Conservation (phyloP, 2,329 filamentous ascomycete genomes). For the Cladosporium velox region DNA sequence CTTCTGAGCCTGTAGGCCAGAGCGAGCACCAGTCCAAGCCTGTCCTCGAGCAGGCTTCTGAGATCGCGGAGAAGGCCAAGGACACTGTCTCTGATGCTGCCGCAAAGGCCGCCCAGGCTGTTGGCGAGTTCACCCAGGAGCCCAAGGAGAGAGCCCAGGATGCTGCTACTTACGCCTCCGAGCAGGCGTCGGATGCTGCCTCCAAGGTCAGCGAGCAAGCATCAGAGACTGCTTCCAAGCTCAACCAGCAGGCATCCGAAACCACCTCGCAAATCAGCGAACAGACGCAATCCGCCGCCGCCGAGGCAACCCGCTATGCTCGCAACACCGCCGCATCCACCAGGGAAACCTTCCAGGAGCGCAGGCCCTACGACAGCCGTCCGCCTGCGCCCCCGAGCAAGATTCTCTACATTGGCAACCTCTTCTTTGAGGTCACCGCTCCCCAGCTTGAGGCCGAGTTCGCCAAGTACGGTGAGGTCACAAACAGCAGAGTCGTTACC, state of each 20-base stretch:
- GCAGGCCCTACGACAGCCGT: background rate
- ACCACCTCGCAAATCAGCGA: slow-evolving; percentile 6
- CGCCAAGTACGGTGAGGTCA: slow-evolving; percentile 58
- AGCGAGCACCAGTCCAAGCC: slow-evolving; percentile 24
- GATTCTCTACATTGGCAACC: slow-evolving; percentile 67
- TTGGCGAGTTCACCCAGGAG: slow-evolving; percentile 3
- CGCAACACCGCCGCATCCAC: slow-evolving; percentile 25
- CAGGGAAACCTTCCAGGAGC: background rate
- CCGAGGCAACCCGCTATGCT: slow-evolving; percentile 22
- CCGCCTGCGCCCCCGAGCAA: background rate
- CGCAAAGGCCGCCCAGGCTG: slow-evolving; percentile 30
- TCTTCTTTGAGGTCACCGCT: slow-evolving; percentile 68
- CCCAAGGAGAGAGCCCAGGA: background rate
- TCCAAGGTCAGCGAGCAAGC: no score
- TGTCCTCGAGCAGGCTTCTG: slow-evolving; percentile 21
- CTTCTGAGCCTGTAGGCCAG: slow-evolving; percentile 24
- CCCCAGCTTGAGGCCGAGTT: slow-evolving; percentile 63
- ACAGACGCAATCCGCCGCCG: slow-evolving; percentile 25
- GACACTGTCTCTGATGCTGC: slow-evolving; percentile 26
- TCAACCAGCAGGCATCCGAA: background rate
- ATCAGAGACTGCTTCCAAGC: background rate
- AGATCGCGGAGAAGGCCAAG: slow-evolving; percentile 23
- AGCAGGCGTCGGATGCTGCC: no score
- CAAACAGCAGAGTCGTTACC: slow-evolving; percentile 56
- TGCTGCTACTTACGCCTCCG: no score